A percentile compares a stretch with the other conserved stretches of the same genome.
Conservation (phyloP, 768 basidiomycete species). For the Hortiboletus flavorubellus region DNA sequence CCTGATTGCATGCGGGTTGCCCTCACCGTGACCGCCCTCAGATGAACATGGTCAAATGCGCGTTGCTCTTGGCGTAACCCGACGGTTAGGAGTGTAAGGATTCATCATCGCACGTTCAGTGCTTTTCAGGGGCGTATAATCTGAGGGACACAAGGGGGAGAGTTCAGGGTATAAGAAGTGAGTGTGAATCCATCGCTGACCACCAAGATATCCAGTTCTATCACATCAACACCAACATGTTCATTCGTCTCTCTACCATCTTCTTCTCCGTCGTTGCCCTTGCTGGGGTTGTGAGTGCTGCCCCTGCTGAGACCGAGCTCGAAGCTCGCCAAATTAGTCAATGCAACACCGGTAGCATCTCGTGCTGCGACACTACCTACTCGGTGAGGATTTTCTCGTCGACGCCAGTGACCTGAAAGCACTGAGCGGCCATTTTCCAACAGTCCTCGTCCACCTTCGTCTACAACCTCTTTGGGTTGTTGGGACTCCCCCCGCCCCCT, state of each 20-base stretch:
- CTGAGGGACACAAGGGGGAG: background rate
- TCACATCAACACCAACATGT: background rate
- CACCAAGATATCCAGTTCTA: background rate
- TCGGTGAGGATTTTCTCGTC: background rate
- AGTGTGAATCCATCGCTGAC: too few relatives aligned
- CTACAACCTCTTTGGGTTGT: background rate
- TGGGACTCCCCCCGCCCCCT: background rate
- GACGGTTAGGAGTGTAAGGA: background rate
- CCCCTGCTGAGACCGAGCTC: too few relatives aligned
- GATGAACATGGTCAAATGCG: background rate
- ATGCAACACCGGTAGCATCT: too few relatives aligned
- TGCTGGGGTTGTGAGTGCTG: too few relatives aligned
- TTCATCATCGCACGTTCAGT: conserved; percentile 4
- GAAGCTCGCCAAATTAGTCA: too few relatives aligned
- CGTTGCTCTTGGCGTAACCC: background rate
- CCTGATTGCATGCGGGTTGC: background rate
- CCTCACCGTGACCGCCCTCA: background rate
- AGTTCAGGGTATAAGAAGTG: background rate
- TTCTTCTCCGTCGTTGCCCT: conserved; percentile 6
- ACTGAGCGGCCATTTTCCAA: background rate
- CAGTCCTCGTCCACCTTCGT: background rate
- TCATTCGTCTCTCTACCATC: background rate
- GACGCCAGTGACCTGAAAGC: background rate
- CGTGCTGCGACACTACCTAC: conserved; percentile 1
- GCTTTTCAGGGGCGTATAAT: background rate